phyloP scores from a whole-genome alignment of 2,329 filamentous ascomycete genomes.

The Talaromyces sp. region DNA sequence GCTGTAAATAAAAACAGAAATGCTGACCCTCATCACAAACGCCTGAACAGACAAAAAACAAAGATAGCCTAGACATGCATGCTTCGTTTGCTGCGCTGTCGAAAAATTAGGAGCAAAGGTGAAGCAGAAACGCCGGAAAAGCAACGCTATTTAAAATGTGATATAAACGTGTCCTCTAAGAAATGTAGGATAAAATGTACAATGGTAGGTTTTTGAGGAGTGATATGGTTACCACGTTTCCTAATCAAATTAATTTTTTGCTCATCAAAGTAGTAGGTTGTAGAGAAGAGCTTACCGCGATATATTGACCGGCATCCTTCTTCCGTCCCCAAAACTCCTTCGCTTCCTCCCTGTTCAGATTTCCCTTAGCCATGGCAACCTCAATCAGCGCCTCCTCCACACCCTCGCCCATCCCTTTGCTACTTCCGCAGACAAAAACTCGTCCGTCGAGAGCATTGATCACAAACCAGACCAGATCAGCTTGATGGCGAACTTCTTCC shows the following conservation, averaged over 20 bases:
- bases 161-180: not conserved
- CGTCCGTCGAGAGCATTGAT: slow-evolving; percentile 94
- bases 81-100: not conserved
- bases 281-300: slow-evolving; percentile 59
- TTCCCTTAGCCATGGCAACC: slow-evolving; percentile 89
- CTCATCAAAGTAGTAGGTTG: not conserved
- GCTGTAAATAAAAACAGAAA: not conserved
- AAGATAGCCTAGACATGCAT: not conserved
- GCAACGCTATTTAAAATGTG: not conserved
- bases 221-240: not conserved
- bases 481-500: slow-evolving; percentile 86
- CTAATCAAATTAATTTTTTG: not conserved
- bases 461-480: slow-evolving; percentile 97
- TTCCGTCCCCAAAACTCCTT: slow-evolving; percentile 86
- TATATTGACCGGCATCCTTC: slow-evolving; percentile 90
- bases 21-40: not conserved
- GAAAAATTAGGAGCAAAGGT: not conserved
- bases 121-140: not conserved
- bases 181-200: not conserved
- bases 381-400: slow-evolving; percentile 84
- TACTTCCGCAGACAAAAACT: slow-evolving; percentile 93
- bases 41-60: not conserved
- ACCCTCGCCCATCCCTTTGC: slow-evolving; percentile 95
- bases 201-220: not conserved
- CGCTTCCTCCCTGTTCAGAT: slow-evolving; percentile 76